A percentile compares a stretch with the other conserved stretches of the same genome.
phyloP scores from a whole-genome alignment of 176 grass and related monocot genomes.

The Bromus sterilis region DNA sequence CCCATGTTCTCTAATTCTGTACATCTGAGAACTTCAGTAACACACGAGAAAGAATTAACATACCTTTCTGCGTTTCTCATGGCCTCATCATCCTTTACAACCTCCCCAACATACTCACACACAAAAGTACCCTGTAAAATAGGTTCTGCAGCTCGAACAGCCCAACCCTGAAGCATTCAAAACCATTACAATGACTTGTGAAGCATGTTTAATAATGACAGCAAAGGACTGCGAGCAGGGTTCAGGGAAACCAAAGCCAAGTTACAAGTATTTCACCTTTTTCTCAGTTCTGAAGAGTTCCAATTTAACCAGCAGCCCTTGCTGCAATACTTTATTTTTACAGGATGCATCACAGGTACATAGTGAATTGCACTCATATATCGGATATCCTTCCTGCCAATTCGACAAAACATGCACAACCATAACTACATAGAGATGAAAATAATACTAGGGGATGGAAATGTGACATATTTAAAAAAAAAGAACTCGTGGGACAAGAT shows the following conservation, averaged over 20 bases:
- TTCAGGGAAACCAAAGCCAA: constrained; percentile 7
- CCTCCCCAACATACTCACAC: constrained; percentile 86
- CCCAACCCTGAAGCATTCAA: constrained; percentile 78
- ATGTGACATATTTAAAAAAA: background rate
- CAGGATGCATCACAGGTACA: constrained; percentile 70
- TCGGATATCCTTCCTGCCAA: constrained; percentile 73
- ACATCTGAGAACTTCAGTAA: background rate
- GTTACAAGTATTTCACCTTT: constrained; percentile 49
- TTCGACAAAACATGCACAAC: background rate
- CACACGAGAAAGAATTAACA: constrained; percentile 14
- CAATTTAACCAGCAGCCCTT: constrained; percentile 71
- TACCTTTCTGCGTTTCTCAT: constrained; percentile 53
- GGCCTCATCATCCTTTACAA: constrained; percentile 49
- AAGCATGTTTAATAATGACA: background rate
- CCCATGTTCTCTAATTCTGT: background rate
- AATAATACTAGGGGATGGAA: background rate
- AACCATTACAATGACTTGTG: constrained; percentile 19
- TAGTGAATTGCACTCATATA: constrained; percentile 85
- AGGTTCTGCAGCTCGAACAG: constrained; percentile 71
- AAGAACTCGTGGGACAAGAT: background rate
- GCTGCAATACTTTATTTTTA: constrained; percentile 92
- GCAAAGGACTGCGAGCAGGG: background rate
- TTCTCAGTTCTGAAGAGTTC: constrained; percentile 88
- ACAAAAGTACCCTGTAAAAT: constrained; percentile 88
- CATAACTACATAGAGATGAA: background rate